Percentiles rank a stretch among this genome's conserved stretches.
Evolutionary conservation across 2,329 filamentous ascomycete genomes (phyloP).

Genomic region (Fusarium pseudograminearum): DNA sequence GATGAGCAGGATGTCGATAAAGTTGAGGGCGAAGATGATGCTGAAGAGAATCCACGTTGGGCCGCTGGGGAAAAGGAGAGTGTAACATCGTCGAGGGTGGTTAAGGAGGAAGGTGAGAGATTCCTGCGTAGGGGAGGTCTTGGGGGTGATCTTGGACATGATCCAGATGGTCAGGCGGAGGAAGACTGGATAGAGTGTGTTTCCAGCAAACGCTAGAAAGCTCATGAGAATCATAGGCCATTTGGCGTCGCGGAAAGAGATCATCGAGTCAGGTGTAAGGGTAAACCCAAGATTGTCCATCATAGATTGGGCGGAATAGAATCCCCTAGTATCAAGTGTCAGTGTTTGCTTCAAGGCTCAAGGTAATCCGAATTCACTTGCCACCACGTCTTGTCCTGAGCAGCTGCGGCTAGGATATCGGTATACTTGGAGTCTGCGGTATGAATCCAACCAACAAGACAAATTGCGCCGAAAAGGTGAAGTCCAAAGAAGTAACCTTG

Average conservation of each 20-base stretch:
- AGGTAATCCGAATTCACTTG: conserved; percentile 41
- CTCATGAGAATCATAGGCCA: conserved; percentile 60
- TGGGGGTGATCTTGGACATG: conserved; percentile 60
- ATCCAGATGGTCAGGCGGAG: conserved; percentile 69
- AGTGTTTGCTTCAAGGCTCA: fast-evolving
- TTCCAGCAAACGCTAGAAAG: conserved; percentile 63
- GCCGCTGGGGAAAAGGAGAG: conserved; percentile 69
- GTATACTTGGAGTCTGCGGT: conserved; percentile 55
- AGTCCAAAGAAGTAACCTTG: conserved; percentile 60
- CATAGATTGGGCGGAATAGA: conserved; percentile 64
- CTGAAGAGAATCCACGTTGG: conserved; percentile 69
- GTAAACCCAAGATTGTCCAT: conserved; percentile 62
- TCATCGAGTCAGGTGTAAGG: conserved; percentile 66
- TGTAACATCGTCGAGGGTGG: conserved; percentile 72
- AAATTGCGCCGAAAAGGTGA: conserved; percentile 60
- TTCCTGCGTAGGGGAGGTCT: conserved; percentile 53
- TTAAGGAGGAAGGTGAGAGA: conserved; percentile 68
- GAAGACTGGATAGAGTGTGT: conserved; percentile 68
- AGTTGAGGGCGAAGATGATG: conserved; percentile 64
- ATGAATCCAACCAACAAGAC: conserved; percentile 62
- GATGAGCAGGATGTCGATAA: conserved; percentile 67
- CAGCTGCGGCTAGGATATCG: conserved; percentile 53
- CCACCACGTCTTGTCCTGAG: conserved; percentile 61
- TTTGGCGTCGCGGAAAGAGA: conserved; percentile 59
- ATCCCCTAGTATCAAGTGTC: conserved; percentile 50